Evolutionary conservation across 371 early-diverging fungal genomes (phyloP).

Genomic region (Rhizopus sp.): DNA sequence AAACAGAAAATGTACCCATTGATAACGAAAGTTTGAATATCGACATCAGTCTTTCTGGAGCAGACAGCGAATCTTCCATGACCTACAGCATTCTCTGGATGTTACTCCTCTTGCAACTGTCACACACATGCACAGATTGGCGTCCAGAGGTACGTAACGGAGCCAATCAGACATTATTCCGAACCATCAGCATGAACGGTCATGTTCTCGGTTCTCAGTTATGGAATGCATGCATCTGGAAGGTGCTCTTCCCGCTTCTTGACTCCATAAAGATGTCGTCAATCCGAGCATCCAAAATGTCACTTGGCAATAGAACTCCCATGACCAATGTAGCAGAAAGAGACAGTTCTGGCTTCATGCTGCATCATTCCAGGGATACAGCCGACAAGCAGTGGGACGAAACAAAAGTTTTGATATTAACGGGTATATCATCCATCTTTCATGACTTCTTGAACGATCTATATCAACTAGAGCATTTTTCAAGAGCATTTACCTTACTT

Average conservation of each 20-base stretch:
- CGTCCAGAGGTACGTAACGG: conserved; percentile 94
- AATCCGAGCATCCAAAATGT: conserved; percentile 38
- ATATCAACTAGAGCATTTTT: conserved; percentile 60
- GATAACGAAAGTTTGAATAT: conserved; percentile 40
- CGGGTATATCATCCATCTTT: conserved; percentile 74
- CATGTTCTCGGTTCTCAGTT: conserved; percentile 62
- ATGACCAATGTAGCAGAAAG: conserved; percentile 31
- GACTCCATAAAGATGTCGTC: conserved; percentile 71
- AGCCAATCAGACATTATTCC: conserved; percentile 92
- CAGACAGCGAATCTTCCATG: conserved; percentile 38
- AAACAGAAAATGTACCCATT: conserved; percentile 21
- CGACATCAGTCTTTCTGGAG: conserved; percentile 38
- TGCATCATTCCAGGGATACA: conserved; percentile 73
- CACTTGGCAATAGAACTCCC: conserved; percentile 21
- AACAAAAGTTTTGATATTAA: conserved; percentile 83
- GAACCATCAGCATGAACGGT: conserved; percentile 90
- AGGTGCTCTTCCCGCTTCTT: conserved; percentile 88
- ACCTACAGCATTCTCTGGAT: conserved; percentile 82
- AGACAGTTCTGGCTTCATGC: conserved; percentile 48
- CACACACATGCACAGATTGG: conserved; percentile 81
- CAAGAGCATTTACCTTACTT: conserved; percentile 64
- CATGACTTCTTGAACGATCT: conserved; percentile 68
- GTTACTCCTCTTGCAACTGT: conserved; percentile 79
- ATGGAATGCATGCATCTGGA: conserved; percentile 90
- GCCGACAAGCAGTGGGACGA: conserved; percentile 95